Evolutionary conservation across 2,329 filamentous ascomycete genomes (phyloP).

Genomic region (Fusarium luffae): DNA sequence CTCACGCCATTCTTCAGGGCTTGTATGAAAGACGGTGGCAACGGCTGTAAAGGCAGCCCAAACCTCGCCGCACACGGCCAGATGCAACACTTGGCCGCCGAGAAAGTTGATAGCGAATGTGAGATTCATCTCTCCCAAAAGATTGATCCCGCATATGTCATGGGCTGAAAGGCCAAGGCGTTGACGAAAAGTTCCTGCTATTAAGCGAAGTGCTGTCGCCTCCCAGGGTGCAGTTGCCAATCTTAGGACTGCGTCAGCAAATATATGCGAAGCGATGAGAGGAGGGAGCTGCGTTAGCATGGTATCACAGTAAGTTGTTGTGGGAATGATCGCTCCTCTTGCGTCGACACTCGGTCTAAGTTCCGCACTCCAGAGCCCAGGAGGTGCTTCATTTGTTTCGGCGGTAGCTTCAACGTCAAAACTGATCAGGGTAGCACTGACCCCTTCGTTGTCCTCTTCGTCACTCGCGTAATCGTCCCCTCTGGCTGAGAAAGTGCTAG

Average conservation of each 20-base stretch:
- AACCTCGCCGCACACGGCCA: conserved; percentile 26
- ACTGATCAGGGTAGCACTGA: conserved; percentile 68
- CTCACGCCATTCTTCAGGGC: conserved; percentile 33
- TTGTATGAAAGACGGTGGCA: conserved; percentile 27
- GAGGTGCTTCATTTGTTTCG: conserved; percentile 61
- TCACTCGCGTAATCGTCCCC: conserved; percentile 66
- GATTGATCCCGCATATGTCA: conserved; percentile 54
- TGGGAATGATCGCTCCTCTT: conserved; percentile 37
- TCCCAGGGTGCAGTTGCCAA: conserved; percentile 61
- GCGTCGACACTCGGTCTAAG: conserved; percentile 61
- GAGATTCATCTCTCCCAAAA: conserved; percentile 53
- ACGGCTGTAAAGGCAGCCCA: conserved; percentile 30
- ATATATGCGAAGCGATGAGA: conserved; percentile 58
- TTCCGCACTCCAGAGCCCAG: conserved; percentile 69
- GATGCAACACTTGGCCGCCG: conserved; percentile 57
- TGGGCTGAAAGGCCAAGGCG: conserved; percentile 52
- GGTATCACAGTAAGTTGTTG: conserved; percentile 59
- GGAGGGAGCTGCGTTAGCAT: conserved; percentile 63
- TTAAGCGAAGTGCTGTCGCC: conserved; percentile 56
- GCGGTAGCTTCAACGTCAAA: conserved; percentile 70
- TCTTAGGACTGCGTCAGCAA: conserved; percentile 57
- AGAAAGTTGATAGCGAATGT: conserved; percentile 59
- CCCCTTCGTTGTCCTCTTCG: conserved; percentile 65
- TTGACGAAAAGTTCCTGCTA: conserved; percentile 57
- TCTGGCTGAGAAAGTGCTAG: conserved; percentile 60